These are phyloP conservation scores for Dactylellina sp. DNA, from an alignment of 2,329 filamentous ascomycete species.

Conservation along the genomic window DNA sequence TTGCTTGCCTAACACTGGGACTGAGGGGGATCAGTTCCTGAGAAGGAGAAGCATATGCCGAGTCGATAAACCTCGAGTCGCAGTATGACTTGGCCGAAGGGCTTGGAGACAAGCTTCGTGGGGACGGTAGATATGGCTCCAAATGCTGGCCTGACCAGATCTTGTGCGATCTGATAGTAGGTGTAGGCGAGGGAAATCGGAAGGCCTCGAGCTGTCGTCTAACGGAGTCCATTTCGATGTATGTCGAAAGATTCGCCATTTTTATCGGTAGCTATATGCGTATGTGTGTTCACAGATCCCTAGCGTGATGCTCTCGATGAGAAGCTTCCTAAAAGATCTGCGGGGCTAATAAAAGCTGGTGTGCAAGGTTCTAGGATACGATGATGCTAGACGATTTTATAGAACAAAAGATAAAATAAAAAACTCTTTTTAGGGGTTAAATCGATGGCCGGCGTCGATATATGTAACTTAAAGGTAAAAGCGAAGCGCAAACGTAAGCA, in stretches of 20 bases:
- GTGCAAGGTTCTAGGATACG: background rate
- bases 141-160: conserved; percentile 55
- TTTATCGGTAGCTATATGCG: background rate
- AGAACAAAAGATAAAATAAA: no score
- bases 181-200: conserved; percentile 52
- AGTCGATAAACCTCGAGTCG: conserved; percentile 44
- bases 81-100: conserved; percentile 16
- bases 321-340: no score
- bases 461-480: conserved; percentile 2
- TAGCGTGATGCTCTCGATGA: background rate
- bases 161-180: conserved; percentile 49
- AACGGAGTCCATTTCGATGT: conserved; percentile 48
- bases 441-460: conserved; percentile 56
- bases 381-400: no score
- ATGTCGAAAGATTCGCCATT: conserved; percentile 17
- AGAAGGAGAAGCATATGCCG: conserved; percentile 50
- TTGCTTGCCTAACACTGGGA: conserved; percentile 26
- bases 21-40: conserved; percentile 37
- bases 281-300: no score
- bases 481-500: background rate
- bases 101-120: conserved; percentile 43
- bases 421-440: conserved; percentile 10
- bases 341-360: no score
- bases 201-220: conserved; percentile 52
- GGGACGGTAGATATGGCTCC: conserved; percentile 50